Conservation (phyloP, 192 early-diverging fungal genomes). For the Backusella australiensis region DNA sequence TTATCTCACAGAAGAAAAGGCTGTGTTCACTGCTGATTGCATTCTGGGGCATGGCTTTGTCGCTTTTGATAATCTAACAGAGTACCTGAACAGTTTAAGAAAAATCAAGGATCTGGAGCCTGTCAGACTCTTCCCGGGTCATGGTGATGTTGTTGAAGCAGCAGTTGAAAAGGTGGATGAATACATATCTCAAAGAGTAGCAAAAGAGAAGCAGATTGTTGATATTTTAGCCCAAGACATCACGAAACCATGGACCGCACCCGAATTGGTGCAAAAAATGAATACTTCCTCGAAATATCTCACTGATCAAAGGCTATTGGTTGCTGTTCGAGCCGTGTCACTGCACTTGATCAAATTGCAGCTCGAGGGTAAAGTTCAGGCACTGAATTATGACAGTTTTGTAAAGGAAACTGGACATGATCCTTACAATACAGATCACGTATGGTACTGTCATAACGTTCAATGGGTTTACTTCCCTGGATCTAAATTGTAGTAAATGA, state of each 20-base stretch:
- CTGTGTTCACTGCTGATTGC: slow-evolving; percentile 78
- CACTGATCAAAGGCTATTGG: neutral
- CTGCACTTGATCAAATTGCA: slow-evolving; percentile 1
- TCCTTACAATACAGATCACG: neutral
- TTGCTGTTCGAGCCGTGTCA: neutral
- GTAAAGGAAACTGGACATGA: neutral
- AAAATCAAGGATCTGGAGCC: slow-evolving; percentile 46
- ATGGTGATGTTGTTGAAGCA: slow-evolving; percentile 73
- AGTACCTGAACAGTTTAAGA: slow-evolving; percentile 67
- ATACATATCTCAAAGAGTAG: slow-evolving; percentile 71
- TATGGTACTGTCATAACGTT: neutral
- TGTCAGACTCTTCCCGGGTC: slow-evolving; percentile 54
- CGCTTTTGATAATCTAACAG: slow-evolving; percentile 67
- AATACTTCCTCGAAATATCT: neutral
- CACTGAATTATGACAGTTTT: neutral
- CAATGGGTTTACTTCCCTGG: neutral
- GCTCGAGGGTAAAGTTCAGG: neutral
- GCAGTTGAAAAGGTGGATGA: slow-evolving; percentile 61
- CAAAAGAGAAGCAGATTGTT: slow-evolving; percentile 75
- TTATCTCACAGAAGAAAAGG: slow-evolving; percentile 60
- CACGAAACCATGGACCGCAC: neutral
- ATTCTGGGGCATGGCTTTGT: slow-evolving; percentile 83
- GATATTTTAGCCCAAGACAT: slow-evolving; percentile 8
- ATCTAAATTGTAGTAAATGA: neutral
- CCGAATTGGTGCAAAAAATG: neutral